Conservation (phyloP, 495 filamentous ascomycete genomes). For the Oleoguttula mirabilis region DNA sequence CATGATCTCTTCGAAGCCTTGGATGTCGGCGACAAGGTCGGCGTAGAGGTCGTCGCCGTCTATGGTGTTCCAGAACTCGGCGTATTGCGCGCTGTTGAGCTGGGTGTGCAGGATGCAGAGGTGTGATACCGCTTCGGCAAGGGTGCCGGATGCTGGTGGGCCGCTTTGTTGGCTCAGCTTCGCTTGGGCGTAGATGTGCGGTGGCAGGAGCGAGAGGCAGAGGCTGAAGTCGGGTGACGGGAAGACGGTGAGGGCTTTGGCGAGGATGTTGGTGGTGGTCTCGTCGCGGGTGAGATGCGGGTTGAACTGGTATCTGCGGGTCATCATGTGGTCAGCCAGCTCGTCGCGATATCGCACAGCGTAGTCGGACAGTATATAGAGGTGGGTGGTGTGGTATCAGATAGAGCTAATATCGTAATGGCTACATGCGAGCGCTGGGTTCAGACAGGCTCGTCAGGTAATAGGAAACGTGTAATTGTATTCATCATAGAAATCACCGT, state of each 20-base stretch:
- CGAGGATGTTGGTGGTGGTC: constrained; percentile 94
- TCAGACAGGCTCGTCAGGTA: constrained; percentile 56
- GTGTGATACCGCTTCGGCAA: constrained; percentile 81
- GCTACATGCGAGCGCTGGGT: constrained; percentile 38
- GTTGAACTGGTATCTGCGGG: constrained; percentile 93
- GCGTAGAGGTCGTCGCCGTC: constrained; percentile 94
- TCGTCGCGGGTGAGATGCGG: constrained; percentile 94
- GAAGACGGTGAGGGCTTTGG: constrained; percentile 95
- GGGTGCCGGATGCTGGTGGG: constrained; percentile 21
- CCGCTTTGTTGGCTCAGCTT: constrained; percentile 31
- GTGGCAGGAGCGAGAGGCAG: constrained; percentile 79
- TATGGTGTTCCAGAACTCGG: constrained; percentile 82
- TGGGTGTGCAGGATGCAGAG: constrained; percentile 70
- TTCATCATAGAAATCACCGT: constrained; percentile 47
- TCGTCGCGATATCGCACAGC: no score
- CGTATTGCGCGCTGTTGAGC: constrained; percentile 76
- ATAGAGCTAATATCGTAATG: constrained; percentile 48
- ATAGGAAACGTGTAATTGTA: constrained; percentile 87
- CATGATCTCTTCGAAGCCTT: constrained; percentile 94
- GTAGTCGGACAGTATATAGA: no score
- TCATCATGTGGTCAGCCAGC: background rate
- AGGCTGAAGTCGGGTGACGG: constrained; percentile 92
- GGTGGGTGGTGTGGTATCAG: constrained; percentile 43
- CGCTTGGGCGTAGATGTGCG: constrained; percentile 53
- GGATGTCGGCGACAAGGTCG: constrained; percentile 84